Conservation (phyloP, 768 basidiomycete genomes). For the Coprinopsis sp. region DNA sequence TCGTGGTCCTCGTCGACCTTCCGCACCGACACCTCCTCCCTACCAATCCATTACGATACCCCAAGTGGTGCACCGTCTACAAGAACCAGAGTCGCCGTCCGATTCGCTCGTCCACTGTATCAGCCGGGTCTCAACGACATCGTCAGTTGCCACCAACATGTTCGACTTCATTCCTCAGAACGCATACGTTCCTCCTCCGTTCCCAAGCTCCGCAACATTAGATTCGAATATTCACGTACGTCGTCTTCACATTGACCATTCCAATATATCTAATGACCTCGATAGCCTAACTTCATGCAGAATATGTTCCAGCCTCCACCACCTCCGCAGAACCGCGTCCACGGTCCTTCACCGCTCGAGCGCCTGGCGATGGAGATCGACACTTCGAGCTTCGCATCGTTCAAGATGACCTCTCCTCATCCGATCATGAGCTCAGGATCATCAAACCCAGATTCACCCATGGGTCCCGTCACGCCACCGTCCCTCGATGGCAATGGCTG, state of each 20-base stretch:
- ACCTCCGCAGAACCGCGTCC: slow-evolving; percentile 15
- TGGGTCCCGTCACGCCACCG: slow-evolving; percentile 47
- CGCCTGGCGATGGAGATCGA: slow-evolving; percentile 47
- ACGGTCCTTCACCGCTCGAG: slow-evolving; percentile 27
- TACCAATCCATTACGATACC: slow-evolving; percentile 70
- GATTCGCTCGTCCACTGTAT: slow-evolving; percentile 50
- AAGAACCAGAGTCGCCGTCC: slow-evolving; percentile 57
- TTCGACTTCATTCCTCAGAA: slow-evolving; percentile 56
- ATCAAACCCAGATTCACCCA: slow-evolving; percentile 49
- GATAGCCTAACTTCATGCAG: slow-evolving; percentile 50
- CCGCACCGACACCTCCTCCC: slow-evolving; percentile 63
- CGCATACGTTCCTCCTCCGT: slow-evolving; percentile 35
- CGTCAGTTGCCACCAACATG: slow-evolving; percentile 37
- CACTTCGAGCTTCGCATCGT: slow-evolving; percentile 43
- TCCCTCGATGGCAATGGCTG: too few species aligned
- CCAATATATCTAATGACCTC: slow-evolving; percentile 9
- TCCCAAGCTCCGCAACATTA: slow-evolving; percentile 34
- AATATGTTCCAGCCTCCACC: slow-evolving; percentile 39
- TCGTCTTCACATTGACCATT: slow-evolving; percentile 12
- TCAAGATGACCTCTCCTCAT: slow-evolving; percentile 48
- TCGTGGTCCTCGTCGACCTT: slow-evolving; percentile 36
- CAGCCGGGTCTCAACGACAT: slow-evolving; percentile 52
- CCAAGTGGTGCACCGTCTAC: slow-evolving; percentile 51
- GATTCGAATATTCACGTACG: slow-evolving; percentile 45
- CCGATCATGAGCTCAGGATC: slow-evolving; percentile 43